Conservation (phyloP, 768 basidiomycete species). For the Galerina sulciceps region DNA sequence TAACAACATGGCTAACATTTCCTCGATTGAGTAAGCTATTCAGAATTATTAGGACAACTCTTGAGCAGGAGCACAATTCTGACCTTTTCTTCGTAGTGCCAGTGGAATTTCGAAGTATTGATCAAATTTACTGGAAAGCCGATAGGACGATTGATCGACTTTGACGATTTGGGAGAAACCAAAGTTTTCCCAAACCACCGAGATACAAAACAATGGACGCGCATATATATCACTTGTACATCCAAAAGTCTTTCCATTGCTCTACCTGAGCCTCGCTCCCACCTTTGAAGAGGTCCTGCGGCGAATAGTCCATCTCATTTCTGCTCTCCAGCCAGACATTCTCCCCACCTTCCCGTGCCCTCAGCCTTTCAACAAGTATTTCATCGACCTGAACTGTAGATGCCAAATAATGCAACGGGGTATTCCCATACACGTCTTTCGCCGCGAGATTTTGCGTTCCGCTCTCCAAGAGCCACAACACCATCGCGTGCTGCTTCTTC, state of each 20-base stretch:
- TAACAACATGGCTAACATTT: too few relatives aligned
- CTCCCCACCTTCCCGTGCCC: background rate
- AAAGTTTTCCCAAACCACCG: too few relatives aligned
- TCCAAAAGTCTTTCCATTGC: slow-evolving; percentile 2
- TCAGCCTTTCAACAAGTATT: background rate
- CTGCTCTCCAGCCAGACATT: background rate
- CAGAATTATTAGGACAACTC: too few relatives aligned
- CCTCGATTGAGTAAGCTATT: too few relatives aligned
- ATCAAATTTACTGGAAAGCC: too few relatives aligned
- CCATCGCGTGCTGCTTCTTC: background rate
- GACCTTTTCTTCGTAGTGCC: too few relatives aligned
- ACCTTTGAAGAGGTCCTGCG: background rate
- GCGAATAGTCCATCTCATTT: background rate
- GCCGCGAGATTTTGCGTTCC: background rate
- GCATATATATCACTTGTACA: too few relatives aligned
- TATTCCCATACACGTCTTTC: background rate
- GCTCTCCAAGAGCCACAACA: background rate
- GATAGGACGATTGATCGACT: too few relatives aligned
- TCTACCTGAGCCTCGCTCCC: background rate
- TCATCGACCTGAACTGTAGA: background rate
- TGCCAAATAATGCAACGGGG: background rate
- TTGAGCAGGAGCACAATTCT: too few relatives aligned
- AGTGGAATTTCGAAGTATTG: too few relatives aligned
- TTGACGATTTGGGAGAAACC: too few relatives aligned
- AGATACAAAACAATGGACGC: too few relatives aligned